A percentile compares a stretch with the other conserved stretches of the same genome.
Conservation (phyloP, 352 stramenopile species). For the Globisporangium rhizosaccharum region DNA sequence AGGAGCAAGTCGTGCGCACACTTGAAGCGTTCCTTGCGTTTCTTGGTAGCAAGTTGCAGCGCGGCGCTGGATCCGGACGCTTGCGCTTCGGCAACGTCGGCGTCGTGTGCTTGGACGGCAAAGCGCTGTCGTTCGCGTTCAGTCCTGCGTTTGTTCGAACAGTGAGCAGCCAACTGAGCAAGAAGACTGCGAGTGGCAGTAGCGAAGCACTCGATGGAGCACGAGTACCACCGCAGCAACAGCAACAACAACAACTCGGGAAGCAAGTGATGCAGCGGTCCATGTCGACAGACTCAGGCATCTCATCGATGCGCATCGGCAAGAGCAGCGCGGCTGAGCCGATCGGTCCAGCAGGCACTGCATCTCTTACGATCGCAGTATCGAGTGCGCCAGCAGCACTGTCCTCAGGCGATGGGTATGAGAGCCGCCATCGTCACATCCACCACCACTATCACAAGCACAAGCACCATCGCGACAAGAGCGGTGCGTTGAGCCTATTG, state of each 20-base stretch:
- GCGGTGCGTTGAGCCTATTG: not conserved
- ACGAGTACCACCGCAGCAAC: not conserved
- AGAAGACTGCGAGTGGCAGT: constrained; percentile 8
- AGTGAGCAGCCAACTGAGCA: constrained; percentile 8
- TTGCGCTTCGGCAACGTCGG: constrained; percentile 31
- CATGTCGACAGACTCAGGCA: constrained; percentile 1
- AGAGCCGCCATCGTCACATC: not conserved
- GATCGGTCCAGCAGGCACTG: not conserved
- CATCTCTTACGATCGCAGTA: not conserved
- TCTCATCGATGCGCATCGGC: not conserved
- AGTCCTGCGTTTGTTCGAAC: constrained; percentile 26
- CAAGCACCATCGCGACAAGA: constrained; percentile 3
- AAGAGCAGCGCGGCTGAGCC: not conserved
- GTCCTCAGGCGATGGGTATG: not conserved
- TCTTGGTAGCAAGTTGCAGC: constrained; percentile 34
- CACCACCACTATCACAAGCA: not conserved
- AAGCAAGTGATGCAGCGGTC: constrained; percentile 4
- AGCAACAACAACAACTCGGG: not conserved
- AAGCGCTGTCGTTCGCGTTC: constrained; percentile 41
- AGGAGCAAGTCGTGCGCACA: constrained; percentile 33
- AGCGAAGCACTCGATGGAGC: not conserved
- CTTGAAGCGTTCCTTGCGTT: constrained; percentile 41
- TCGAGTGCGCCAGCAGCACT: not conserved
- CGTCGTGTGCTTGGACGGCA: constrained; percentile 35
- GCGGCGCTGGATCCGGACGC: constrained; percentile 16